These are phyloP conservation scores for Fistulifera solaris DNA, from an alignment of 108 stramenopile species.

Conservation along the genomic window DNA sequence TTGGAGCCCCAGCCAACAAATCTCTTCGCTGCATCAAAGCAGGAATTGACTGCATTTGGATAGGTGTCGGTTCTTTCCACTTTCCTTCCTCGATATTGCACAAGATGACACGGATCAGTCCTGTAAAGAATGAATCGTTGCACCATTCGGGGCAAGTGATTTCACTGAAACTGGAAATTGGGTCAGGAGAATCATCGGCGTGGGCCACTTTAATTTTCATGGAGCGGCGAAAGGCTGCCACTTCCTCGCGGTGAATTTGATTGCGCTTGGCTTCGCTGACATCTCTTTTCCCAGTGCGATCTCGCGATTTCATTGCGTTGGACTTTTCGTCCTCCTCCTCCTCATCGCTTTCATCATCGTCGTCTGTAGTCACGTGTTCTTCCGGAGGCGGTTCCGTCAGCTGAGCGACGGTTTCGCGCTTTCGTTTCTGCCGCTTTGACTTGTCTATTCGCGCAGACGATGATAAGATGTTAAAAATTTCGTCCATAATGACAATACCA, in stretches of 20 bases:
- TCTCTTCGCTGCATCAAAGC: conserved; percentile 65
- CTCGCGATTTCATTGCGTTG: conserved; percentile 16
- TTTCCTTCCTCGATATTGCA: conserved; percentile 80
- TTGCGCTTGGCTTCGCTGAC: conserved; percentile 45
- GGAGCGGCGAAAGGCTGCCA: conserved; percentile 76
- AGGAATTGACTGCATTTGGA: conserved; percentile 91
- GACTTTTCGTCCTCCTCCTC: conserved; percentile 12
- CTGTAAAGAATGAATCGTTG: conserved; percentile 21
- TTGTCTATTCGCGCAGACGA: conserved; percentile 77
- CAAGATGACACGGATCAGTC: conserved; percentile 33
- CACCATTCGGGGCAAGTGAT: conserved; percentile 51
- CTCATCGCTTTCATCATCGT: conserved; percentile 14
- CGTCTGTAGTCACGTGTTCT: conserved; percentile 6
- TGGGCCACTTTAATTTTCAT: conserved; percentile 61
- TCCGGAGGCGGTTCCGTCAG: background rate
- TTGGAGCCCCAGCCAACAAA: conserved; percentile 81
- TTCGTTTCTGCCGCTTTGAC: conserved; percentile 50
- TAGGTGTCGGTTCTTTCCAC: conserved; percentile 91
- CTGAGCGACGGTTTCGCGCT: conserved; percentile 12
- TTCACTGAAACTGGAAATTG: conserved; percentile 65
- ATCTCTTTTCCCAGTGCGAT: conserved; percentile 53
- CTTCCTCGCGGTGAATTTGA: conserved; percentile 67
- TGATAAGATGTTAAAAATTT: conserved; percentile 78
- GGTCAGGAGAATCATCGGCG: conserved; percentile 60
- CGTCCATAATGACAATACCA: conserved; percentile 46